Base-by-base conservation (phyloP, 352 stramenopile species). In the Phytophthora fragariae region DNA sequence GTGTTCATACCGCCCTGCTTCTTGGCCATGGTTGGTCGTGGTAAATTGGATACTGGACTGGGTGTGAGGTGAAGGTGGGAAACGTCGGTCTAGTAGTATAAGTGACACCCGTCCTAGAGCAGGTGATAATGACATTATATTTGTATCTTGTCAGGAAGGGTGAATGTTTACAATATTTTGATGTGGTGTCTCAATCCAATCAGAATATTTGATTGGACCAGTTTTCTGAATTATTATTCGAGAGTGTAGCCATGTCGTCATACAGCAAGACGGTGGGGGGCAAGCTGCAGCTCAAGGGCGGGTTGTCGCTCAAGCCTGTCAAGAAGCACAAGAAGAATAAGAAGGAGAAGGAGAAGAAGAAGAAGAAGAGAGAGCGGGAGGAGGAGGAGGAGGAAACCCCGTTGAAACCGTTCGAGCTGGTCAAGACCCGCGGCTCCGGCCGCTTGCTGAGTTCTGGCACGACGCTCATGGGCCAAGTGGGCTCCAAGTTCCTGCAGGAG, bases 391-490 rank as follows among this genome's bases (percentile, higher is more conserved):
- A 54, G 47, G n/a, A 27, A 14, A 5, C 68, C 73, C 65, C 71
- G 21, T 59, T 80, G 46, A 68, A 62, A 54, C 69, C 62, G n/a
- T 93, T 92, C 33, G 82, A 97, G 61, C 80, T 97, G 54, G 87
- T 93, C 19, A 93, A 96, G 64, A 52, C 68, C 7, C 86, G 92
- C 15, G 92, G 92, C 11, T 94, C 77, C 9, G 92, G 91, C 5
- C 88, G 92, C 19, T 91, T 97, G 15, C 74, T 96, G 49, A 95
- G 88, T 53, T 95, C 85, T 1, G 92, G 92, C n/a, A 97, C 90
- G 64, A 93, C 90, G 31, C 79, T 98, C 44, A 95, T 95, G 80
- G 92, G 92, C 21, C 86, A 95, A 65, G 60, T 89, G 41, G 92
- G 88, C 62, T 82, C 92, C 46, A 87, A 85, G 47, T 98, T 98